Evolutionary conservation across 78 protist species (phyloP).

Genomic region (Dictyostelium purpureum): DNA sequence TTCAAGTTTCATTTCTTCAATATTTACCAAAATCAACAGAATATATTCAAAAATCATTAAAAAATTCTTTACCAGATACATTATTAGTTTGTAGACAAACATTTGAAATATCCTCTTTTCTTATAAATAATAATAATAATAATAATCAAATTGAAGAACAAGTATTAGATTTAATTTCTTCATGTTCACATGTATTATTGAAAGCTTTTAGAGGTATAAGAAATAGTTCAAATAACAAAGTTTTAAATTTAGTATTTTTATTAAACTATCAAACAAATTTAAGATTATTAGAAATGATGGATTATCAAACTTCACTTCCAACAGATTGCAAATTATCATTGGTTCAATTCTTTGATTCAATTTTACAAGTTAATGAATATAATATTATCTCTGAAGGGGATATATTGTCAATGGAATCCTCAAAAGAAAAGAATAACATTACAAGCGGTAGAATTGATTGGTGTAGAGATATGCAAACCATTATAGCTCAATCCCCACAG

Average conservation of each 20-base stretch:
- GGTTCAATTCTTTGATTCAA: background rate
- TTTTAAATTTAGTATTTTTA: background rate
- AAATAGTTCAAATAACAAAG: background rate
- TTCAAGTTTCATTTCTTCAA: conserved; percentile 16
- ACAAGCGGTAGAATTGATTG: conserved; percentile 17
- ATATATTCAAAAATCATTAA: background rate
- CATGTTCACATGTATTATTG: background rate
- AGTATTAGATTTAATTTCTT: background rate
- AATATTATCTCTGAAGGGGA: background rate
- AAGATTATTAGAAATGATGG: background rate
- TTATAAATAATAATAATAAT: background rate
- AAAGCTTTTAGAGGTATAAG: background rate
- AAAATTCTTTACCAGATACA: background rate
- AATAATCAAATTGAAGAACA: background rate
- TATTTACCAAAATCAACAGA: conserved; percentile 1
- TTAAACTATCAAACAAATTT: conserved; percentile 1
- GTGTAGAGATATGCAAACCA: conserved; percentile 32
- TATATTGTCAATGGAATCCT: background rate
- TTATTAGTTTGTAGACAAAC: conserved; percentile 15
- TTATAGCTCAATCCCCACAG: background rate
- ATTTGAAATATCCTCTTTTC: background rate
- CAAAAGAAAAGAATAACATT: too few species aligned
- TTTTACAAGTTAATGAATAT: background rate
- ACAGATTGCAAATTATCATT: background rate
- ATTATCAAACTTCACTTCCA: background rate